Evolutionary conservation across 345 rosid species (phyloP).

Genomic region (Eucalyptus marginata): DNA sequence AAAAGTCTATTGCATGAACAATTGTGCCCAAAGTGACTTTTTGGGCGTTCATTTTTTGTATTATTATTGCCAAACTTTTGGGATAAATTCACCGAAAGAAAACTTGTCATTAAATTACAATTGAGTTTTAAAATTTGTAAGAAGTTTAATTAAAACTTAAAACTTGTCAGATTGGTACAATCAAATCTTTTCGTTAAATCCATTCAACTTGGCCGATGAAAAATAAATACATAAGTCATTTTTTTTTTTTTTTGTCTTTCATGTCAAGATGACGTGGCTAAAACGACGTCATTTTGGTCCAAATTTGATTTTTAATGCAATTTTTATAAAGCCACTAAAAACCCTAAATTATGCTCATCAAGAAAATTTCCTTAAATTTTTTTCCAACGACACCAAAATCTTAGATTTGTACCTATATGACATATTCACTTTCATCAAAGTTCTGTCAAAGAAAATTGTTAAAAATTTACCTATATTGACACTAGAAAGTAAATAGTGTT

Average conservation of each 20-base stretch:
- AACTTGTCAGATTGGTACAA: no score
- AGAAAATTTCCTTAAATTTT: background rate
- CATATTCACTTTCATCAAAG: no score
- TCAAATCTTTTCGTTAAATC: no score
- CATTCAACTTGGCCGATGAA: background rate
- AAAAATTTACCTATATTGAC: no score
- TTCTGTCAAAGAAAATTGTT: rapidly evolving
- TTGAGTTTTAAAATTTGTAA: background rate
- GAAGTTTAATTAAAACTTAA: no score
- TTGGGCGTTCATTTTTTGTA: background rate
- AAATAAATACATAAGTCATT: background rate
- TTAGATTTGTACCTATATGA: no score
- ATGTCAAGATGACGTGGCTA: background rate
- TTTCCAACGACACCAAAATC: no score
- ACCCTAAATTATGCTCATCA: background rate
- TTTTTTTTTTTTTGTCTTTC: no score
- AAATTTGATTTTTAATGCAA: no score
- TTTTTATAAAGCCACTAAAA: background rate
- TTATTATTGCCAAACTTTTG: background rate
- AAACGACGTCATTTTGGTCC: no score
- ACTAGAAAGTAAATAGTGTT: background rate
- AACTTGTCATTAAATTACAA: no score
- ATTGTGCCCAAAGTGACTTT: background rate
- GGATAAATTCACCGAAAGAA: background rate
- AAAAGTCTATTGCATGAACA: background rate